Percentiles rank a stretch among this genome's conserved stretches.
Conservation (phyloP, 2,329 filamentous ascomycete species). For the Penicillium sp. region DNA sequence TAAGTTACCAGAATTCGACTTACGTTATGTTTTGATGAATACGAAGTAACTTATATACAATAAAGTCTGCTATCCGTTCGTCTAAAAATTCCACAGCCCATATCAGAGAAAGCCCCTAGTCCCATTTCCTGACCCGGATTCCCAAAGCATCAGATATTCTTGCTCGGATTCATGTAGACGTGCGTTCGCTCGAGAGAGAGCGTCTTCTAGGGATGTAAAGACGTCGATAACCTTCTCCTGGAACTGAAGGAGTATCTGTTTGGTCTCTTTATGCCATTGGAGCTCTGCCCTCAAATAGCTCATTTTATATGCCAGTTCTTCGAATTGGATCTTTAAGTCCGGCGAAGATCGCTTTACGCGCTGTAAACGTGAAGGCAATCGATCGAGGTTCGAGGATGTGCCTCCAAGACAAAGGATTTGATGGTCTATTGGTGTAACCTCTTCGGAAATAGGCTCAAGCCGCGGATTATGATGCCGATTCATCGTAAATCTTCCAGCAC, state of each 20-base stretch:
- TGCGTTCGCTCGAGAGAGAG: constrained; percentile 3
- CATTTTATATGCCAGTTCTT: constrained; percentile 15
- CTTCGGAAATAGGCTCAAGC: constrained; percentile 16
- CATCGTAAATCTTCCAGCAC: not conserved
- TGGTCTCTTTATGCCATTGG: constrained; percentile 18
- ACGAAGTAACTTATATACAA: no score
- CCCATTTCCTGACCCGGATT: not conserved
- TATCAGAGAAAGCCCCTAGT: not conserved
- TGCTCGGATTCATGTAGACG: constrained; percentile 4
- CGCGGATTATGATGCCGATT: not conserved
- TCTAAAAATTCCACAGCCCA: no score
- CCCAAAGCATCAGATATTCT: constrained; percentile 5
- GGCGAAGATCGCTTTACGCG: constrained; percentile 1
- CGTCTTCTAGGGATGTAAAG: constrained; percentile 10
- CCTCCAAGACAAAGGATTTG: constrained; percentile 10
- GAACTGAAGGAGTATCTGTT: constrained; percentile 14
- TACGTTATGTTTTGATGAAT: no score
- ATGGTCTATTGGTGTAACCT: constrained; percentile 14
- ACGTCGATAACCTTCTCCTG: constrained; percentile 10
- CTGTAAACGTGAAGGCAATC: constrained; percentile 13
- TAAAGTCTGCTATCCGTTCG: not conserved
- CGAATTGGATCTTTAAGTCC: constrained; percentile 1
- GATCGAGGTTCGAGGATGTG: constrained; percentile 15
- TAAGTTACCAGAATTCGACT: not conserved
- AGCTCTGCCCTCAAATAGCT: constrained; percentile 18